Base-by-base conservation (phyloP, 306 rosid species). In the Cucurbita argyrosperma region DNA sequence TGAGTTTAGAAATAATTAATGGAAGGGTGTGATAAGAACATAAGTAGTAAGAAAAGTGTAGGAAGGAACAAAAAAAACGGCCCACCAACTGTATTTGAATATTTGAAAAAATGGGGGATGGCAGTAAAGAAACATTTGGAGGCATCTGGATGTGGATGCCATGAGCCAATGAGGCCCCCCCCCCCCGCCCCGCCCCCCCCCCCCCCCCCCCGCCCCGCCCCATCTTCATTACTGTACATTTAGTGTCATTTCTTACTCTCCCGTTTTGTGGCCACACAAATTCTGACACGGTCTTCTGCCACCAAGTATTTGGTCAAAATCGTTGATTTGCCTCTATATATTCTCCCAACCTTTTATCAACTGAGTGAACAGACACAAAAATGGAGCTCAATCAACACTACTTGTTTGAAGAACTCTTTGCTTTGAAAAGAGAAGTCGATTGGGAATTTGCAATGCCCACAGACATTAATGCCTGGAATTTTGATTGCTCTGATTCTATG, bases 11-110 rank as follows among this genome's bases (percentile, higher is more conserved):
- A 3, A 4, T 12, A 18, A 18, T 54, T 54, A 54, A n/a, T 10
- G 35, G 21, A 47, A 14, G 35, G 35, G 45, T 64, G 71, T 11
- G 6, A 39, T 9, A 1, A 14, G 12, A 1, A 65, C 30, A 42
- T n/a, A 65, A 65, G 52, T 67, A 18, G 14, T 9, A 37, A 61
- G 67, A 13, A 37, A 61, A 61, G 46, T 3, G 11, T 7, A 61
- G 6, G 52, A 19, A 67, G 5, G 23, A 81, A 87, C 80, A 47
- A 47, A 77, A 83, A 77, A 81, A 82, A 84, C 16, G 42, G 80
- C 56, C 76, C 76, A 85, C 83, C 91, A 87, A 87, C 91, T 76
- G 60, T 23, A 73, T 83, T 87, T 85, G 89, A 10, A 30, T 30
- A 30, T 30, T 30, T 30, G 35, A 30, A 30, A 30, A 30, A 30